Evolutionary conservation across 2,329 filamentous ascomycete species (phyloP), one percentile per base, ranked within the genome.

Genomic region (Aspergillus fischeri): DNA sequence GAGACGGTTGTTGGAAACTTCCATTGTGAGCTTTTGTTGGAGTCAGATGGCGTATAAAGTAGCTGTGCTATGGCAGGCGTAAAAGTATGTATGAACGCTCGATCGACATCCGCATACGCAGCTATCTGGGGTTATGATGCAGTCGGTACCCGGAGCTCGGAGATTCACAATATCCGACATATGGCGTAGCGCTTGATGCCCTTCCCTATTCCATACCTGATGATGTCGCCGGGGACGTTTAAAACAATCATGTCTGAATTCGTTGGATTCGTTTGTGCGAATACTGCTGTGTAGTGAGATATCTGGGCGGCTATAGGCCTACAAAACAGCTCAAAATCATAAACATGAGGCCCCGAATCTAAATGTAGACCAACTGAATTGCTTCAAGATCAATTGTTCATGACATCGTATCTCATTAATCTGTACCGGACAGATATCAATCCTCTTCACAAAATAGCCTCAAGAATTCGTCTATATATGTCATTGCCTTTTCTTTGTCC

Each of bases 1-100:
- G 60, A 88, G 82, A 57, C 83, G 79, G 70, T 83, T 77, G 64
- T 77, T 78, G 35, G 80, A 78, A 65, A 72, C 70, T 66, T 78
- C 73, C 71, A 77, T 75, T 56, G 41, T 53, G 28, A 17, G 4
- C 10, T 51, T 3, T 50, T 24, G 14, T 21, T 49, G 35, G 24
- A 28, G 47, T n/a, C 42, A 24, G 14, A 9, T 10, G 10, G 9
- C 25, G 6, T 14, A 41, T 47, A 41, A 8, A 28, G 25, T 21
- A 21, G 4, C 27, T 20, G n/a, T 41, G 20, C 21, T 7, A 27
- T 14, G 35, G 9, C 25, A 42, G 47, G 51, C 24, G 41, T 42
- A 32, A 41, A 28, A 45, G 17, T 25, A n/a, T 20, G 24, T 10
- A 7, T 41, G 29, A 27, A 29, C 21, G 49, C n/a, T 50, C 21